These are phyloP conservation scores for Pichia gijzeniarum DNA, from an alignment of 805 yeast species.

Conservation along the genomic window DNA sequence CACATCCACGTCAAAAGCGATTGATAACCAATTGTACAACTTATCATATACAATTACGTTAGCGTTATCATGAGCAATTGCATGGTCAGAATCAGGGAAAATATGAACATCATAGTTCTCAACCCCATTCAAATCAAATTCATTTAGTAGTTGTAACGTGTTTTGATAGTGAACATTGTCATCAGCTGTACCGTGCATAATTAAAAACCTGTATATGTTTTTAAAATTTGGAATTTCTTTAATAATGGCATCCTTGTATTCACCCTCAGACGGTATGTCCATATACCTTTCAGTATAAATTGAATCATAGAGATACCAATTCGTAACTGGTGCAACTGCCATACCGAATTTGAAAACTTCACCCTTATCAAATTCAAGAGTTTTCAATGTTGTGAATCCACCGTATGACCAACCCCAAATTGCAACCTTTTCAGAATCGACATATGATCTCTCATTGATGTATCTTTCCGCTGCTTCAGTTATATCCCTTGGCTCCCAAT, in stretches of 20 bases:
- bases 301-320: slow-evolving; percentile 71
- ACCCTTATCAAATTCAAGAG: slow-evolving; percentile 61
- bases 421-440: slow-evolving; percentile 52
- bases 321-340: slow-evolving; percentile 82
- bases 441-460: slow-evolving; percentile 38
- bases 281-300: slow-evolving; percentile 76
- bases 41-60: slow-evolving; percentile 65
- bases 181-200: slow-evolving; percentile 82
- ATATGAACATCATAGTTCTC: slow-evolving; percentile 80
- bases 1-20: slow-evolving; percentile 38
- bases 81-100: slow-evolving; percentile 91
- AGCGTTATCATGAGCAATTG: slow-evolving; percentile 76
- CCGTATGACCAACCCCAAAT: slow-evolving; percentile 92
- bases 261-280: slow-evolving; percentile 47
- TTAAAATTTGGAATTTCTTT: slow-evolving; percentile 38
- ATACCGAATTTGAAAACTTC: slow-evolving; percentile 64
- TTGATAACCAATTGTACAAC: slow-evolving; percentile 58
- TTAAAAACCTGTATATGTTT: slow-evolving; percentile 47
- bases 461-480: slow-evolving; percentile 44
- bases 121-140: slow-evolving; percentile 43
- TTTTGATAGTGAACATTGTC: slow-evolving; percentile 80
- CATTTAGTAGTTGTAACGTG: slow-evolving; percentile 53
- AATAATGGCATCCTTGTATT: slow-evolving; percentile 42
- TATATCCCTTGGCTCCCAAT: slow-evolving; percentile 73
- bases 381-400: slow-evolving; percentile 69